Base-by-base conservation (phyloP, 2,329 filamentous ascomycete species). In the Dothistroma pini region DNA sequence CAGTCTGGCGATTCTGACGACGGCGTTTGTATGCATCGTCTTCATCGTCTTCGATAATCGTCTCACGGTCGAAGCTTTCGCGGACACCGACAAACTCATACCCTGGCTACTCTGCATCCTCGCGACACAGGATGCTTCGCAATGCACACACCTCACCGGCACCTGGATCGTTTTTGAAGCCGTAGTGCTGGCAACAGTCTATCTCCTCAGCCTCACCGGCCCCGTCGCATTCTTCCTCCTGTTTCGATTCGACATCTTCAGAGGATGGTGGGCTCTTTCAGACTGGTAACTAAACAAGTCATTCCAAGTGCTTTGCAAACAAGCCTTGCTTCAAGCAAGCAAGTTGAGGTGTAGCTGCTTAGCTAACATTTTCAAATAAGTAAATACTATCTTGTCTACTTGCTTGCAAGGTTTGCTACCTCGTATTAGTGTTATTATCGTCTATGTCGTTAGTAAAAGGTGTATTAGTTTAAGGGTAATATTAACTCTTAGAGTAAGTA, bases 1-100 rank as follows among this genome's bases (percentile, higher is more conserved):
- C 10, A 77, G 93, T 32, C 84, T 93, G 70, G 93, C 96, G 66
- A 83, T 95, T 44, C 64, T 66, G 31, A 68, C 67, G 21, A 66
- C 65, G 6, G 64, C 67, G 0, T 68, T 69, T 19, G 63, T 69
- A 5, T 69, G 66, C 56, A 57, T 68, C 1, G 59, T 68, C 2
- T 70, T 70, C 61, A 68, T 70, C 54, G 61, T 69, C 52, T 63
- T 62, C 29, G 65, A 69, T 49, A 59, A 69, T 44, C 25, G 61
- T 3, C 49, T 64, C 25, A 69, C 66, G 8, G 38, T 51, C 11
- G 22, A 54, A 11, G 65, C 68, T 2, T 69, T 71, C 41, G 59
- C 62, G 5, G 57, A 70, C 25, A 62, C 64, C 1, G 64, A 67
- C 31, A 56, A 52, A 1, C 54, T 69, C 10, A 65, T 70, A 8